Conservation (phyloP, 345 rosid species). For the Laguncularia racemosa region DNA sequence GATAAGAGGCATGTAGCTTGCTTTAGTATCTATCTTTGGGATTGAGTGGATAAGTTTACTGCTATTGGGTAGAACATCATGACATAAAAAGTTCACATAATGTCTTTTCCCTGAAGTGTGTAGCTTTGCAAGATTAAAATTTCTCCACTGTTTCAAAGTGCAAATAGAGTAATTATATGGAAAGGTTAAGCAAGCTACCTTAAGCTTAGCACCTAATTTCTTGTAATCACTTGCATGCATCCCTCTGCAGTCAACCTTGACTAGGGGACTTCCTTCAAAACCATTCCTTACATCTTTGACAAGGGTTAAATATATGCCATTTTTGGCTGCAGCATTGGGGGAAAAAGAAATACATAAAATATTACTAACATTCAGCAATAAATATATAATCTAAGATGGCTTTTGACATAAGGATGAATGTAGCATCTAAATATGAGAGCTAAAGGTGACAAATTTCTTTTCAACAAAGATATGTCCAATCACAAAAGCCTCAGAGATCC, state of each 20-base stretch:
- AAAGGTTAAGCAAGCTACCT: slow-evolving; percentile 25
- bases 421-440: background rate
- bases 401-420: background rate
- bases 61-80: too few species aligned
- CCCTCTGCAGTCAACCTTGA: slow-evolving; percentile 73
- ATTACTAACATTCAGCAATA: background rate
- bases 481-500: too few species aligned
- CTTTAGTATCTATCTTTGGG: too few species aligned
- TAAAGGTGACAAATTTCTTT: too few species aligned
- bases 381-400: background rate
- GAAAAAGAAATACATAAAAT: slow-evolving; percentile 8
- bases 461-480: too few species aligned
- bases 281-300: slow-evolving; percentile 79
- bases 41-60: too few species aligned
- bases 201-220: slow-evolving; percentile 92
- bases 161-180: background rate
- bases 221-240: slow-evolving; percentile 84
- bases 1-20: too few species aligned
- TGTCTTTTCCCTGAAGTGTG: background rate
- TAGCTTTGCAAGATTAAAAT: background rate
- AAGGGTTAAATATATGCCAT: slow-evolving; percentile 70
- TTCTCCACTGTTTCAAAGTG: background rate
- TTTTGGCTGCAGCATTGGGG: slow-evolving; percentile 55
- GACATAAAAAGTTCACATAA: background rate
- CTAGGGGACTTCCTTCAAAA: slow-evolving; percentile 79